Conservation (phyloP, 2,329 filamentous ascomycete genomes). For the Myriosclerotinia curreyana region DNA sequence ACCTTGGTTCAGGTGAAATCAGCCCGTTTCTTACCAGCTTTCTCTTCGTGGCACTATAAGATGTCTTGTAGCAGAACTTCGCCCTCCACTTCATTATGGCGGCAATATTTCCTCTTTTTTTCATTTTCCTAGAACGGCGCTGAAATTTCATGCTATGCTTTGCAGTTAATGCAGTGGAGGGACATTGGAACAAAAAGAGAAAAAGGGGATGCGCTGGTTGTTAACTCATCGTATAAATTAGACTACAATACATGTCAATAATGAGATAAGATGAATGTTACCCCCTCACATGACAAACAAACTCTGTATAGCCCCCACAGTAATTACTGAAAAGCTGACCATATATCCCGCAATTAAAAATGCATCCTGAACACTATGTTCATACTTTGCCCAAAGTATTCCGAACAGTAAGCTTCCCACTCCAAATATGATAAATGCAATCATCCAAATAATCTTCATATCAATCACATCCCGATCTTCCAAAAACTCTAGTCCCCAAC, state of each 20-base stretch:
- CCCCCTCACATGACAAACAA: slow-evolving; percentile 22
- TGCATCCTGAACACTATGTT: slow-evolving; percentile 30
- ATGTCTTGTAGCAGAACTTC: neutral
- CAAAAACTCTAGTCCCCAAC: slow-evolving; percentile 32
- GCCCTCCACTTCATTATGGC: neutral
- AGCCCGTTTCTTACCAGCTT: neutral
- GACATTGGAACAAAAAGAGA: neutral
- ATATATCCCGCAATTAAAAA: slow-evolving; percentile 30
- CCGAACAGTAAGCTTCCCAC: slow-evolving; percentile 28
- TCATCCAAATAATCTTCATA: slow-evolving; percentile 26
- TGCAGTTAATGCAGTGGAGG: neutral
- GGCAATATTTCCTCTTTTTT: neutral
- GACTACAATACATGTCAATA: neutral
- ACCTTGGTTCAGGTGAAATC: neutral
- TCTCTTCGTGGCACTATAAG: neutral
- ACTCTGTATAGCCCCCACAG: slow-evolving; percentile 38
- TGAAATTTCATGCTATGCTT: neutral
- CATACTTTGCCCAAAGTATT: slow-evolving; percentile 24
- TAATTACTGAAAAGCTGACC: slow-evolving; percentile 27
- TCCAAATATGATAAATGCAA: slow-evolving; percentile 26
- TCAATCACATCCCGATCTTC: slow-evolving; percentile 31
- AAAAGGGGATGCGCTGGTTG: too few relatives aligned
- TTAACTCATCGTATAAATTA: neutral
- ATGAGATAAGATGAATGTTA: neutral
- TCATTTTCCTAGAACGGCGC: neutral